Evolutionary conservation across 768 basidiomycete species (phyloP).

Genomic region (Dioszegia aurantiaca): DNA sequence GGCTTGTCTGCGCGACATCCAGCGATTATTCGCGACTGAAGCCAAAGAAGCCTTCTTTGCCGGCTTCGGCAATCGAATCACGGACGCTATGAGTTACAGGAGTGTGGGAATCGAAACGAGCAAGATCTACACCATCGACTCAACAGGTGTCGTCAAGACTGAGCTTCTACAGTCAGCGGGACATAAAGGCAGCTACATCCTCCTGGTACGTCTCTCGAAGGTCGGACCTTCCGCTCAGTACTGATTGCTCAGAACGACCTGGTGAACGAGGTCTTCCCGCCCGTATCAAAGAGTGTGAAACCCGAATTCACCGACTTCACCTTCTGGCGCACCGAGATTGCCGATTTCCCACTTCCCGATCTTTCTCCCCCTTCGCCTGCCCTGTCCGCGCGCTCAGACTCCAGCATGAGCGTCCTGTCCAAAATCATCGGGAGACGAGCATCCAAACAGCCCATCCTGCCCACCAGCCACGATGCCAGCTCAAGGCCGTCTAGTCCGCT

Average conservation of each 20-base stretch:
- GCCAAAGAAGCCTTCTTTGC: conserved; percentile 79
- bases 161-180: conserved; percentile 94
- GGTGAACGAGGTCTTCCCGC: conserved; percentile 99
- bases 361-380: conserved; percentile 81
- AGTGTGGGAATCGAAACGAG: conserved; percentile 91
- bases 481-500: conserved; percentile 65
- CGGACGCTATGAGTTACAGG: conserved; percentile 95
- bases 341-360: conserved; percentile 62
- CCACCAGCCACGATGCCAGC: conserved; percentile 40
- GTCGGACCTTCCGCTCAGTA: neutral
- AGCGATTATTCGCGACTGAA: conserved; percentile 70
- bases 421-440: conserved; percentile 50
- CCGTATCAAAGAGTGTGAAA: conserved; percentile 79
- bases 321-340: conserved; percentile 82
- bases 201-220: conserved; percentile 62
- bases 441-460: conserved; percentile 41
- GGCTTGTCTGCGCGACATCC: conserved; percentile 95
- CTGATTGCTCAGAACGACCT: conserved; percentile 66
- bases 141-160: conserved; percentile 90
- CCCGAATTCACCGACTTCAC: conserved; percentile 96
- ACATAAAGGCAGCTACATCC: conserved; percentile 96
- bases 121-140: conserved; percentile 92
- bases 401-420: conserved; percentile 53
- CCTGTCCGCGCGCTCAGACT: conserved; percentile 88
- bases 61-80: conserved; percentile 97